phyloP scores from a whole-genome alignment of 352 stramenopile genomes.

The Pythium angustatum region DNA sequence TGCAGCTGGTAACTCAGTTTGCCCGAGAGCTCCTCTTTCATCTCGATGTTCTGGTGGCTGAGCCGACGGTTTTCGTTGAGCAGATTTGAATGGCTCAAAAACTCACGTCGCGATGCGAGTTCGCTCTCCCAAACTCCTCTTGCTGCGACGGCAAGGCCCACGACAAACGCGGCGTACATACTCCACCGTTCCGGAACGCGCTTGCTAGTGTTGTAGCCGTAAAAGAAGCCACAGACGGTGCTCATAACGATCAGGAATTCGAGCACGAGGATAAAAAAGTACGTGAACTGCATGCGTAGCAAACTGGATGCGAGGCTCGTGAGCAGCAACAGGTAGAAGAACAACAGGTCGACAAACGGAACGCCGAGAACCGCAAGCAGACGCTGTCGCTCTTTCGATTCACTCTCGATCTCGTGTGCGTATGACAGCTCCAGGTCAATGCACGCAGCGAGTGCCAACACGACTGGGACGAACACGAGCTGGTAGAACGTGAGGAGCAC shows the following conservation, averaged over 20 bases:
- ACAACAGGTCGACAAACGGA: slow-evolving; percentile 41
- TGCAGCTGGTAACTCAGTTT: slow-evolving; percentile 69
- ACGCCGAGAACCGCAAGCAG: slow-evolving; percentile 36
- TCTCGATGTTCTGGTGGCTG: slow-evolving; percentile 69
- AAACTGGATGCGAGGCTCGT: slow-evolving; percentile 41
- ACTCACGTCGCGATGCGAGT: slow-evolving; percentile 43
- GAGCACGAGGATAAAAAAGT: slow-evolving; percentile 39
- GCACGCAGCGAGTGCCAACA: slow-evolving; percentile 36
- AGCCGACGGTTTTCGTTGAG: slow-evolving; percentile 56
- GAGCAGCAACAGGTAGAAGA: slow-evolving; percentile 48
- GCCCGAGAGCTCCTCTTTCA: slow-evolving; percentile 61
- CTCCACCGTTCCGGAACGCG: slow-evolving; percentile 28
- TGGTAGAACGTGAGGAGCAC: slow-evolving; percentile 50
- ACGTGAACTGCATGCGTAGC: slow-evolving; percentile 57
- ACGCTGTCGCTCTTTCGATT: slow-evolving; percentile 4
- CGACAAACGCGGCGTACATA: slow-evolving; percentile 37
- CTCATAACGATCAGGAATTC: slow-evolving; percentile 44
- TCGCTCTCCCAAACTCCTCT: slow-evolving; percentile 51
- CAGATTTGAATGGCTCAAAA: slow-evolving; percentile 55
- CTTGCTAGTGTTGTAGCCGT: neutral
- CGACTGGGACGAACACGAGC: slow-evolving; percentile 37
- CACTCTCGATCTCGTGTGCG: slow-evolving; percentile 10
- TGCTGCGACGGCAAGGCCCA: slow-evolving; percentile 37
- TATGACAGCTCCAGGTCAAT: slow-evolving; percentile 40
- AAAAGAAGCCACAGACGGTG: slow-evolving; percentile 33